Base-by-base conservation (phyloP, 2,329 filamentous ascomycete species). In the Verticillium nubilum region DNA sequence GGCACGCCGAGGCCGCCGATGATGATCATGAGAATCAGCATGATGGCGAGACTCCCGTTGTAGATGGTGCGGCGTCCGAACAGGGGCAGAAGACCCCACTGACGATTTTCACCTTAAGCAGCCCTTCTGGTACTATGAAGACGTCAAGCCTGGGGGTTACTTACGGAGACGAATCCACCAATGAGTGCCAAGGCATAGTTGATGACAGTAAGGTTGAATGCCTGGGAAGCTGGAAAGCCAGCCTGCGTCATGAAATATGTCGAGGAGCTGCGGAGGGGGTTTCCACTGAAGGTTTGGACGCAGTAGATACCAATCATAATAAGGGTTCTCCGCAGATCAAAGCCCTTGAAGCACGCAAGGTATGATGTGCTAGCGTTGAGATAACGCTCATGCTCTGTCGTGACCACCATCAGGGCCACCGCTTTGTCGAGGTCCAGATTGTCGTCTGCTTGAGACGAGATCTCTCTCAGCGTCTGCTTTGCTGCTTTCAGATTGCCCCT, bases 31-130 rank as follows among this genome's bases (percentile, higher is more conserved):
- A 81, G 72, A 26, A 79, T 72, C n/a, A n/a, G n/a, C n/a, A 57
- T 0, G 71, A 66, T 19, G 80, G 63, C 13, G 57, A 78, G 71
- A 7, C 78, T 78, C 4, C 61, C 63, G 10, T 79, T 65, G 67
- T 74, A 79, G 59, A 79, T 74, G 1, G 68, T 73, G 26, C 78
- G 70, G n/a, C 78, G 75, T 26, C 78, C 78, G 25, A 71, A 72
- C n/a, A 64, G 64, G 61, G 71, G 71, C 28, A 80, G 73, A 54
- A 75, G 73, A 58, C 76, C 71, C 73, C 76, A 79, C n/a, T n/a
- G n/a, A n/a, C n/a, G n/a, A n/a, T n/a, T n/a, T n/a, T n/a, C n/a
- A n/a, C n/a, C n/a, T n/a, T n/a, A n/a, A n/a, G n/a, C n/a, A n/a
- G n/a, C n/a, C n/a, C n/a, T n/a, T n/a, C n/a, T n/a, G n/a, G n/a